Base-by-base conservation (phyloP, 768 basidiomycete genomes). In the Filobasidium floriforme region DNA sequence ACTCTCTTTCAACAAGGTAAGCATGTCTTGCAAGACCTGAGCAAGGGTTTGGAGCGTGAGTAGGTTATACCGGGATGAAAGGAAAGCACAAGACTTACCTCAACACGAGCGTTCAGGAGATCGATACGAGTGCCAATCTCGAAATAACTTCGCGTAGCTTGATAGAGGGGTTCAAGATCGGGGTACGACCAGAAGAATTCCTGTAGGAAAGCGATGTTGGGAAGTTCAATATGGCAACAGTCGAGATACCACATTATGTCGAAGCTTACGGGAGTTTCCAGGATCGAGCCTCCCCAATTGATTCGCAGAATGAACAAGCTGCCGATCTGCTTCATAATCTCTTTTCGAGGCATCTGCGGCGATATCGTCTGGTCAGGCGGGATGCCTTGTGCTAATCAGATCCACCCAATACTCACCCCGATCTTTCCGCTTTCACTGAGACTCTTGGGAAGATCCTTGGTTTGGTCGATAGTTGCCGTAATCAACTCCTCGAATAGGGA, bases 321-420 rank as follows among this genome's bases (percentile, higher is more conserved):
- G 52, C 93, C 93, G 69, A 94, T 97, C 79, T 96, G 90, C 75
- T 89, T 89, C 93, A 97, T 94, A 74, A 97, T 97, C 77, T 96
- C 93, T 85, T 76, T 77, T 65, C 80, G 73, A 9, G 79, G 79
- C 72, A 81, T 73, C 80, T 80, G 24, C 63, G 57, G 41, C 14
- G 0, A 26, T 29, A n/a, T 69, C 15, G 62, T n/a, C 32, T 18
- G 12, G 46, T 19, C 12, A 18, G 59, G 63, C 67, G 26, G 24
- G 2, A 18, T 22, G 51, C 62, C n/a, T 64, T 28, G 22, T n/a
- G 12, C 28, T 2, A n/a, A 29, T 9, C 29, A 41, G 7, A 7
- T n/a, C 54, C 15, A 29, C 54, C 3, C 51, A 69, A 65, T 49
- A 51, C 28, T 63, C 60, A 80, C 79, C 49, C 88, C 89, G 68